Base-by-base conservation (phyloP, 345 rosid species). In the Aegle marmelos region DNA sequence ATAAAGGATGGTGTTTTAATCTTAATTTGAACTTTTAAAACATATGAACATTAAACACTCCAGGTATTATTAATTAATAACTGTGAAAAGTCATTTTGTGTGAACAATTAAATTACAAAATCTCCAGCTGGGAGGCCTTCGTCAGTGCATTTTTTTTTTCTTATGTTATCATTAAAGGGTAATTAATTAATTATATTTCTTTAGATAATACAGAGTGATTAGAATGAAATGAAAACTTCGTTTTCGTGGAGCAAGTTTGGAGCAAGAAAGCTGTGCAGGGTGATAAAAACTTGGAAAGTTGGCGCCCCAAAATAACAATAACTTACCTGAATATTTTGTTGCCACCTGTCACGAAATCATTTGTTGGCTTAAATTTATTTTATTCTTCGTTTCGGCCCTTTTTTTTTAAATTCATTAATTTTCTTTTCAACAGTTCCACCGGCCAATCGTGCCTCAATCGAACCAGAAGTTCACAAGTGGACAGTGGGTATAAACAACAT, bases 391-490 rank as follows among this genome's bases (percentile, higher is more conserved):
- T 34, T 2, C 19, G 0, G 19, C 19, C 27, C 34, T 33, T 31
- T 53, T 73, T 25, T 60, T n/a, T n/a, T n/a, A n/a, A 30, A 50
- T 0, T 6, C 9, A 3, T 25, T 1, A 4, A 2, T 67, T 56
- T 7, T 0, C 14, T 33, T 70, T 68, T 39, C 82, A 21, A 69
- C 59, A n/a, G 61, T 48, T 65, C 60, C 83, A 78, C 86, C 85
- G 86, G 54, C 86, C 84, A 79, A 59, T 27, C 30, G 37, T 50
- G 25, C 41, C 58, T 78, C 77, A 70, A 41, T 78, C 82, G 14
- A 65, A 59, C 41, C 48, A 63, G 65, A 76, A 72, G 64, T 75
- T 60, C 58, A 64, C 65, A 24, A 82, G 28, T 8, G 67, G 74
- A 72, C 72, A 77, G 21, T 61, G 45, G 27, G 64, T 4, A 34